Base-by-base conservation (phyloP, 331 rosid species). In the Spiraea crenata region DNA sequence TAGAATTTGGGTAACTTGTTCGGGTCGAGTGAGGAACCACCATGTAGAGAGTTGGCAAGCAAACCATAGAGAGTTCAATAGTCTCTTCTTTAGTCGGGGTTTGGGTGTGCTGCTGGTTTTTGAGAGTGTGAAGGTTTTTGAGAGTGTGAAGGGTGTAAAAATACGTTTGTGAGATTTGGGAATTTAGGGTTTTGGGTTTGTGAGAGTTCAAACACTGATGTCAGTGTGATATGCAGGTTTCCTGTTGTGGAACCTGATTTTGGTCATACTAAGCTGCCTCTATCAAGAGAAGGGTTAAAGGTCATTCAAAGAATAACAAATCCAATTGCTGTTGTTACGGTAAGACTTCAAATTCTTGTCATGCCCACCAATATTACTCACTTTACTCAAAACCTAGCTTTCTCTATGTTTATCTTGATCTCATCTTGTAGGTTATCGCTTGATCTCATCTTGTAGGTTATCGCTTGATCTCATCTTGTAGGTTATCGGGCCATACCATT, bases 401-500 rank as follows among this genome's bases (percentile, higher is more conserved):
- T 39, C 46, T 25, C 38, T 60, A 13, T 47, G 25, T 67, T 70
- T 42, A 7, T 78, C 64, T 69, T 84, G 56, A 69, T 44, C 70
- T 31, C 16, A 57, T 79, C 77, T 69, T 64, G 79, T 83, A 93
- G 99, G 99, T 91, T 76, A 93, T 93, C 82, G 99, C n/a, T n/a
- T n/a, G n/a, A n/a, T n/a, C n/a, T n/a, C n/a, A n/a, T n/a, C n/a
- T 69, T 64, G 79, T 83, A 93, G 99, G 99, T 91, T 76, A 93
- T 93, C 82, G 99, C 64, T 69, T 84, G 56, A 69, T 44, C 70
- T 31, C 16, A 57, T 79, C 77, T 69, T 64, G 79, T 83, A 93
- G 99, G 99, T 91, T 76, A 93, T 93, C 82, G 99, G 99, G 74
- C 99, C 97, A 1, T 88, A 91, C 78, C 97, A 97, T 70, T 93